Evolutionary conservation across 2,329 filamentous ascomycete genomes (phyloP).

Genomic region (Alternaria triticimaculans): DNA sequence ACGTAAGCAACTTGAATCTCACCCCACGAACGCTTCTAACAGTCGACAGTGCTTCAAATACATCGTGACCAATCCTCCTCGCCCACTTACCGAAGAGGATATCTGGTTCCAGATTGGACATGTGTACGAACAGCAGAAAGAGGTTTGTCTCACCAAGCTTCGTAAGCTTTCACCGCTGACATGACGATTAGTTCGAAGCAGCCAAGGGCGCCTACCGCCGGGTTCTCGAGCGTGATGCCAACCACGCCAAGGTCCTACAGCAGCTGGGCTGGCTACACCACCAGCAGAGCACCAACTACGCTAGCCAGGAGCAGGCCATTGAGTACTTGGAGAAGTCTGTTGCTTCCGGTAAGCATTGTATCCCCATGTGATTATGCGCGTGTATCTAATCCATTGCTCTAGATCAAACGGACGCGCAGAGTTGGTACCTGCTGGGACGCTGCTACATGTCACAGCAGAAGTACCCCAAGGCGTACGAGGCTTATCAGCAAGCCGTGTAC

Average conservation of each 20-base stretch:
- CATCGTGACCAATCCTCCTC: slow-evolving; percentile 90
- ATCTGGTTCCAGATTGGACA: slow-evolving; percentile 99
- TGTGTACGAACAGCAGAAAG: slow-evolving; percentile 98
- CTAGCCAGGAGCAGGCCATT: slow-evolving; percentile 93
- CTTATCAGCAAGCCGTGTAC: slow-evolving; percentile 98
- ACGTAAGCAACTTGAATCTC: slow-evolving; percentile 62
- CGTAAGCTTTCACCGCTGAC: slow-evolving; percentile 27
- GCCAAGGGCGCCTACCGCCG: slow-evolving; percentile 92
- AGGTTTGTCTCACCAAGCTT: slow-evolving; percentile 67
- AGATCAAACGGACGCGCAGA: slow-evolving; percentile 96
- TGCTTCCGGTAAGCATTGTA: slow-evolving; percentile 72
- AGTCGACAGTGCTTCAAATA: slow-evolving; percentile 90
- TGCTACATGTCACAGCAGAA: slow-evolving; percentile 99
- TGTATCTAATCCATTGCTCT: slow-evolving; percentile 26
- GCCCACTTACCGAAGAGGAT: slow-evolving; percentile 92
- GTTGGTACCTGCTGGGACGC: slow-evolving; percentile 95
- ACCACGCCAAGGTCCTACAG: slow-evolving; percentile 96
- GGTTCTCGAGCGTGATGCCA: slow-evolving; percentile 91
- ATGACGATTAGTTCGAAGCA: slow-evolving; percentile 75
- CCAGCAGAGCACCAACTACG: slow-evolving; percentile 89
- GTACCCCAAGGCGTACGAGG: slow-evolving; percentile 97
- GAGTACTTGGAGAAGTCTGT: slow-evolving; percentile 98
- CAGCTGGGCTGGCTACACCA: slow-evolving; percentile 98
- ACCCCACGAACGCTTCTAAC: slow-evolving; percentile 15
- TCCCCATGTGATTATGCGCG: slow-evolving; percentile 13